These are phyloP conservation scores for Beauveria medogensis DNA, from an alignment of 2,329 filamentous ascomycete genomes.

Conservation along the genomic window DNA sequence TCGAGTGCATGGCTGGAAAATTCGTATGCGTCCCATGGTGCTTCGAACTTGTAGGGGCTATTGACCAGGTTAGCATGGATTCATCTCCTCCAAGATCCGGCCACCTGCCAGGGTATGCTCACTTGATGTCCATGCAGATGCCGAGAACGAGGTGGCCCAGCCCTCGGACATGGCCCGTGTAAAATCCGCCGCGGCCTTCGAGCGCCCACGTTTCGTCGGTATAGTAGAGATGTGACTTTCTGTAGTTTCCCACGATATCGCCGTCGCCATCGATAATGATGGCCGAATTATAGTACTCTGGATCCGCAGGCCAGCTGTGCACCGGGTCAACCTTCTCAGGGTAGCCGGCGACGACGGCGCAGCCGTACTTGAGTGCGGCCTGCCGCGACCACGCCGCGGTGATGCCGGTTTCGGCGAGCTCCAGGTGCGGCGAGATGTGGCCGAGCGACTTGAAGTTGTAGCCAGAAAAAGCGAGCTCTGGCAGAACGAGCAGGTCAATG, in stretches of 20 bases:
- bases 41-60: conserved; percentile 12
- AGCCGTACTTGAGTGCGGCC: conserved; percentile 57
- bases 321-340: conserved; percentile 57
- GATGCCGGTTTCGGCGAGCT: conserved; percentile 56
- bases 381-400: conserved; percentile 64
- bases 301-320: conserved; percentile 39
- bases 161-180: conserved; percentile 28
- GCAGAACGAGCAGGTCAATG: conserved; percentile 65
- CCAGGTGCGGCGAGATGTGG: conserved; percentile 61
- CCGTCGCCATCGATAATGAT: conserved; percentile 51
- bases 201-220: conserved; percentile 52
- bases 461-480: conserved; percentile 69
- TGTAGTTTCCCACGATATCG: conserved; percentile 52
- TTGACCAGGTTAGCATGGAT: no score
- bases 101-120: conserved; percentile 11
- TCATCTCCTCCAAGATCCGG: fast-evolving
- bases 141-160: conserved; percentile 43
- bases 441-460: conserved; percentile 69
- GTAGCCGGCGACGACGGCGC: conserved; percentile 64
- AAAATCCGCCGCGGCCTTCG: conserved; percentile 42
- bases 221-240: conserved; percentile 49
- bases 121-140: conserved; percentile 52
- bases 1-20: conserved; percentile 50
- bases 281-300: conserved; percentile 47
- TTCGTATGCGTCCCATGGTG: conserved; percentile 14